A percentile compares a stretch with the other conserved stretches of the same genome.
These are phyloP conservation scores for Ziziphus jujuba DNA, from an alignment of 306 rosid species.

Conservation along the genomic window DNA sequence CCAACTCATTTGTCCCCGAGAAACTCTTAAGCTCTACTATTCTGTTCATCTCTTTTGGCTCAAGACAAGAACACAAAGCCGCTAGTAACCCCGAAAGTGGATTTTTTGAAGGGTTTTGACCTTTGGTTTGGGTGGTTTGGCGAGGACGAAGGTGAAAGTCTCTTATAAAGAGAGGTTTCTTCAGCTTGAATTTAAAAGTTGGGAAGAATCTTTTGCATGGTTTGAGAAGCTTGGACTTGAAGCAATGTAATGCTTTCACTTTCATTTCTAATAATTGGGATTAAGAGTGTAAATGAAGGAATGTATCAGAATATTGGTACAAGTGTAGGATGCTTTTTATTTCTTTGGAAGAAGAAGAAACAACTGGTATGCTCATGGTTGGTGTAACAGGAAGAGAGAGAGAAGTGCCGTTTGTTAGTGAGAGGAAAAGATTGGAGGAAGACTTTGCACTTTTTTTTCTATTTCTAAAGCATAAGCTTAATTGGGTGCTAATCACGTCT, in stretches of 20 bases:
- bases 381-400: constrained; percentile 35
- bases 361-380: constrained; percentile 25
- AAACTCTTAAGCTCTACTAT: constrained; percentile 24
- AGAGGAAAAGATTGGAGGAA: background rate
- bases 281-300: constrained; percentile 52
- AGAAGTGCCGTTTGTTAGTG: constrained; percentile 13
- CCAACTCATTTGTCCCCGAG: constrained; percentile 19
- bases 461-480: background rate
- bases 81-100: constrained; percentile 41
- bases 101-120: constrained; percentile 17
- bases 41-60: constrained; percentile 26
- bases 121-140: constrained; percentile 15
- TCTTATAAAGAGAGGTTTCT: constrained; percentile 52
- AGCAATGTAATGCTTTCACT: constrained; percentile 60
- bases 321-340: constrained; percentile 13
- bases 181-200: constrained; percentile 56
- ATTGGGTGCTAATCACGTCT: constrained; percentile 31
- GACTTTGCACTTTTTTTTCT: background rate
- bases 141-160: constrained; percentile 24
- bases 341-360: constrained; percentile 25
- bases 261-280: constrained; percentile 53
- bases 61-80: constrained; percentile 37
- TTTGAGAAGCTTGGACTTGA: constrained; percentile 64
- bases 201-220: constrained; percentile 59
- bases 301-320: constrained; percentile 23